Conservation (phyloP, 2,329 filamentous ascomycete species). For the Monosporascus sp. region DNA sequence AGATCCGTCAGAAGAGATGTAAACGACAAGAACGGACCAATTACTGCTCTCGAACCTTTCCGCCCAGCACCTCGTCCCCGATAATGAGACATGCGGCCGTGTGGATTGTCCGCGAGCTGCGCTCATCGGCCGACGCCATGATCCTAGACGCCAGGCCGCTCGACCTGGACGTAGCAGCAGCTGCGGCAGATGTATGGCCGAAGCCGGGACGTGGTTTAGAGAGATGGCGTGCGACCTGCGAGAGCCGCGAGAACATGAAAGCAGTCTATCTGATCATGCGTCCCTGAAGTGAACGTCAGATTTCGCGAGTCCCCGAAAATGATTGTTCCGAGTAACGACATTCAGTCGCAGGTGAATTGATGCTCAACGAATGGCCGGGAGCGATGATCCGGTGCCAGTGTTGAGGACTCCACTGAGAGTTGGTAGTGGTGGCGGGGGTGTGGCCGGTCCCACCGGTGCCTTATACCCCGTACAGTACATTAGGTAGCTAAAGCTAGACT, state of each 20-base stretch:
- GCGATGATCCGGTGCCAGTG: no score
- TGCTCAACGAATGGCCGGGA: no score
- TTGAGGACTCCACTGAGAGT: no score
- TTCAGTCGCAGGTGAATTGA: no score
- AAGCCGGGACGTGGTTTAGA: constrained; percentile 56
- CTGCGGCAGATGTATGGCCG: constrained; percentile 40
- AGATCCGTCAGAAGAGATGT: constrained; percentile 8
- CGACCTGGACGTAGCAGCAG: constrained; percentile 17
- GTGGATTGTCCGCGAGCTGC: constrained; percentile 65
- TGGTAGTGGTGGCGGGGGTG: no score
- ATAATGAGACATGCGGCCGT: constrained; percentile 93
- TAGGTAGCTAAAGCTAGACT: no score
- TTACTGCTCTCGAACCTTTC: constrained; percentile 62
- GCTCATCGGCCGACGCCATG: constrained; percentile 49
- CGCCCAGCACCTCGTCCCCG: constrained; percentile 92
- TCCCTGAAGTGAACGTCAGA: no score
- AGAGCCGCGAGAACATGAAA: constrained; percentile 71
- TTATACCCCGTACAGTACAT: no score
- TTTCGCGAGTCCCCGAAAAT: no score
- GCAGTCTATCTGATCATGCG: background rate
- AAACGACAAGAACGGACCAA: constrained; percentile 19
- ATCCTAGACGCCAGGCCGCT: constrained; percentile 24
- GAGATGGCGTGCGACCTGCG: constrained; percentile 68
- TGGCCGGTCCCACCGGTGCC: no score
- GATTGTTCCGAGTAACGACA: no score